Evolutionary conservation across 2,329 filamentous ascomycete genomes (phyloP).

Genomic region (Ascochyta lentis): DNA sequence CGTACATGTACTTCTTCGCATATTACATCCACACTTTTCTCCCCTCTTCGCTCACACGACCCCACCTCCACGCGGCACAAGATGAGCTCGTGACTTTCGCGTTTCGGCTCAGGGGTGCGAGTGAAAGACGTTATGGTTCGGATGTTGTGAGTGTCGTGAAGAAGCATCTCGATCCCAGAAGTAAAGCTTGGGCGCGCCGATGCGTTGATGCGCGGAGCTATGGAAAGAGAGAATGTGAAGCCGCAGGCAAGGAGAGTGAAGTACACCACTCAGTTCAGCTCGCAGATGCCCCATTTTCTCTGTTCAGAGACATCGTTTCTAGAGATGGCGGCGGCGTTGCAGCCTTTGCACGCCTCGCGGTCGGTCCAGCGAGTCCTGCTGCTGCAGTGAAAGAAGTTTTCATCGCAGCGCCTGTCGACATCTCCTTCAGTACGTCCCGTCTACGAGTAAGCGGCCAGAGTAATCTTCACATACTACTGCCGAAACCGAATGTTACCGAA

Average conservation of each 20-base stretch:
- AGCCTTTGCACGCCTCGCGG: slow-evolving; percentile 34
- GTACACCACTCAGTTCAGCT: slow-evolving; percentile 38
- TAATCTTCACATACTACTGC: slow-evolving; percentile 33
- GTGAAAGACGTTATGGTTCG: slow-evolving; percentile 24
- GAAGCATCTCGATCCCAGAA: slow-evolving; percentile 28
- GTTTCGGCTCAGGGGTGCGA: slow-evolving; percentile 36
- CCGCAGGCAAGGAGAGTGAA: slow-evolving; percentile 24
- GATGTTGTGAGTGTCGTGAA: slow-evolving; percentile 32
- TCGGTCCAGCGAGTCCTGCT: slow-evolving; percentile 30
- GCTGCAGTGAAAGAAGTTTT: slow-evolving; percentile 16
- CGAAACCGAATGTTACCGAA: slow-evolving; percentile 5
- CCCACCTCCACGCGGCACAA: slow-evolving; percentile 35
- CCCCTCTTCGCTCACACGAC: slow-evolving; percentile 20
- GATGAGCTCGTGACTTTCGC: slow-evolving; percentile 40
- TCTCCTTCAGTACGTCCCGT: slow-evolving; percentile 22
- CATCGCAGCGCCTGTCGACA: slow-evolving; percentile 30
- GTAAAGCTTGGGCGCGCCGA: slow-evolving; percentile 28
- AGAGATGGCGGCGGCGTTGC: slow-evolving; percentile 14
- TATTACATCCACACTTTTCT: slow-evolving; percentile 43
- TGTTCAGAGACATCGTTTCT: slow-evolving; percentile 2
- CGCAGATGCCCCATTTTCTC: slow-evolving; percentile 36
- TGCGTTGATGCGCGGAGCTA: slow-evolving; percentile 33
- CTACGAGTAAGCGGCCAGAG: slow-evolving; percentile 26
- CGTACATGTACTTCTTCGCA: slow-evolving; percentile 42
- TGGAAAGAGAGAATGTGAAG: slow-evolving; percentile 27